Conservation (phyloP, 768 basidiomycete species). For the Suillus tomentosus region DNA sequence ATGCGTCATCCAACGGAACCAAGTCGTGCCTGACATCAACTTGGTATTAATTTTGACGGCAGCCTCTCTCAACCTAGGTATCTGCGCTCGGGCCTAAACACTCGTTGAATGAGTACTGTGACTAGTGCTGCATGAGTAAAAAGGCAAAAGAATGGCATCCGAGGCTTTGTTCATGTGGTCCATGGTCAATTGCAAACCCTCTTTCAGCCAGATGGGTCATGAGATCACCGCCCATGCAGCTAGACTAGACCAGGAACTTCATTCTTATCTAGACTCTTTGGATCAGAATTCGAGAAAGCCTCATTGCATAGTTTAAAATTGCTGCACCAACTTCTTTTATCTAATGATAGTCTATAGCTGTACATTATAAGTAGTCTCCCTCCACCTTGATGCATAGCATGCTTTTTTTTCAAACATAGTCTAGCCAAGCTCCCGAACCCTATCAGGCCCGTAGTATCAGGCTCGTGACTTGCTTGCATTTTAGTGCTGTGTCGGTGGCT, state of each 20-base stretch:
- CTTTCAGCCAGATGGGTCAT: too few species aligned
- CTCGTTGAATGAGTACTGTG: too few species aligned
- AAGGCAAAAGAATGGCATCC: too few species aligned
- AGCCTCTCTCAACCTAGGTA: too few species aligned
- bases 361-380: not conserved
- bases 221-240: not conserved
- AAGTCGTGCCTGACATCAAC: too few species aligned
- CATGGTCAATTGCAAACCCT: too few species aligned
- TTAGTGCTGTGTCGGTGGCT: constrained; percentile 6
- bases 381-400: not conserved
- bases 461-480: not conserved
- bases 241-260: not conserved
- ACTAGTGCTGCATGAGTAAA: too few species aligned
- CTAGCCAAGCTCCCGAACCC: not conserved
- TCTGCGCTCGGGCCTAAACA: too few species aligned
- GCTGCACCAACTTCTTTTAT: not conserved
- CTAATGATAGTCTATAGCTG: not conserved
- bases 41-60: too few species aligned
- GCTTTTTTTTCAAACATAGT: not conserved
- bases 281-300: constrained; percentile 1
- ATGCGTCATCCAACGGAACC: too few species aligned
- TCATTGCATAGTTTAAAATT: not conserved
- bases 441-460: not conserved
- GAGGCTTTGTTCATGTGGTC: too few species aligned
- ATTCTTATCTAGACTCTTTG: not conserved